Conservation (phyloP, 2,329 filamentous ascomycete species). For the Nothopassalora personata region DNA sequence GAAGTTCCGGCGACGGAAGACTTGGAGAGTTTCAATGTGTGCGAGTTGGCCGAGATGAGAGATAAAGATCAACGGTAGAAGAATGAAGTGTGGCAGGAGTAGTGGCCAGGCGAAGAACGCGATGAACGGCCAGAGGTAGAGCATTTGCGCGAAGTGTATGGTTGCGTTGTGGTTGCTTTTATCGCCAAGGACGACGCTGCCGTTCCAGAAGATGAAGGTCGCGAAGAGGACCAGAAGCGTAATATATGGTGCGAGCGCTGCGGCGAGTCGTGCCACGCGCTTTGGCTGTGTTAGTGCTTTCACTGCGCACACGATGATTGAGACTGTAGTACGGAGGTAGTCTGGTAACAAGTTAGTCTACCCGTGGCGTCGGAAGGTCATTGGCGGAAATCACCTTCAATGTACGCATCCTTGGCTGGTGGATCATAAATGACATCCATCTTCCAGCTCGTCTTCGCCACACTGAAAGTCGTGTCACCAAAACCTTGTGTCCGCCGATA, state of each 20-base stretch:
- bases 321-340: constrained; percentile 46
- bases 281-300: constrained; percentile 34
- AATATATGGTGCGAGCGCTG: constrained; percentile 46
- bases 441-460: constrained; percentile 35
- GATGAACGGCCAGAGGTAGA: constrained; percentile 91
- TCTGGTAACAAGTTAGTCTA: constrained; percentile 15
- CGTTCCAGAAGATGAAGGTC: constrained; percentile 78
- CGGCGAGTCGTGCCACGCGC: constrained; percentile 16
- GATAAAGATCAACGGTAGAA: constrained; percentile 24
- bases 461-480: constrained; percentile 25
- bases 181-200: constrained; percentile 87
- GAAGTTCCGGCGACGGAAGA: constrained; percentile 31
- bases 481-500: constrained; percentile 27
- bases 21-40: constrained; percentile 27
- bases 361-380: neutral
- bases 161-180: constrained; percentile 91
- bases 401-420: constrained; percentile 42
- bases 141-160: constrained; percentile 82
- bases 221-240: constrained; percentile 62
- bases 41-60: constrained; percentile 22
- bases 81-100: constrained; percentile 52
- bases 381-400: constrained; percentile 41
- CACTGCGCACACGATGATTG: constrained; percentile 56
- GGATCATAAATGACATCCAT: constrained; percentile 47
- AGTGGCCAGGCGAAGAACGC: constrained; percentile 84